Evolutionary conservation across 768 basidiomycete species (phyloP).

Genomic region (Mycena indigotica): DNA sequence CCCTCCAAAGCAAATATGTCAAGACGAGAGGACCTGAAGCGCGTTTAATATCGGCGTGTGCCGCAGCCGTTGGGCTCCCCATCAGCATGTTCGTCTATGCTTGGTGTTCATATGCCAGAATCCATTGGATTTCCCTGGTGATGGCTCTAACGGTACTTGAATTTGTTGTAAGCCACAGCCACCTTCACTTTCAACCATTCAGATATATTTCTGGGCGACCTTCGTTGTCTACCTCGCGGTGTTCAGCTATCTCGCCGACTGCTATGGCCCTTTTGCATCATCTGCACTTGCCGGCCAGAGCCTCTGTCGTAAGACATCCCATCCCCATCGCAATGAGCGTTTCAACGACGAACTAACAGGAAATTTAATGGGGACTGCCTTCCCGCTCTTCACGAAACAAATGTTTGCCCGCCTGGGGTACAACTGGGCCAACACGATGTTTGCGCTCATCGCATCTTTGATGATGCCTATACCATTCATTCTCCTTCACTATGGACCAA

Average conservation of each 20-base stretch:
- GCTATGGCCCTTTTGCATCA: constrained; percentile 58
- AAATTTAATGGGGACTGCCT: constrained; percentile 47
- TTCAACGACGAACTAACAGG: constrained; percentile 31
- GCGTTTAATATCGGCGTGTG: constrained; percentile 52
- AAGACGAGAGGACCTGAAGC: constrained; percentile 46
- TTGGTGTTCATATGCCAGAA: constrained; percentile 55
- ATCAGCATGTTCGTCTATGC: constrained; percentile 68
- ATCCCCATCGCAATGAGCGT: background rate
- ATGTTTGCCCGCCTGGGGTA: constrained; percentile 56
- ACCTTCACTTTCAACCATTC: background rate
- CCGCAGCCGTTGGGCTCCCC: constrained; percentile 51
- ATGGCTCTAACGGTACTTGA: constrained; percentile 47
- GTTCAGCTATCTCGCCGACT: constrained; percentile 61
- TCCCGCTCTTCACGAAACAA: constrained; percentile 60
- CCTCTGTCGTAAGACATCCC: constrained; percentile 48
- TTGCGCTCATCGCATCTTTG: constrained; percentile 47
- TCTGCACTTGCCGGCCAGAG: constrained; percentile 66
- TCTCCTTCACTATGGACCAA: constrained; percentile 34
- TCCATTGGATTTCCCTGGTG: constrained; percentile 58
- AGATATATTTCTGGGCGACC: constrained; percentile 51
- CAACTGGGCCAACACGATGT: constrained; percentile 57
- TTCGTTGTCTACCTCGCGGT: constrained; percentile 58
- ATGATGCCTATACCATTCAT: constrained; percentile 57
- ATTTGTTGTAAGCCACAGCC: background rate
- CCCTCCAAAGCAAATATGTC: constrained; percentile 28